Conservation (phyloP, 768 basidiomycete species). For the Tulasnella sp. region DNA sequence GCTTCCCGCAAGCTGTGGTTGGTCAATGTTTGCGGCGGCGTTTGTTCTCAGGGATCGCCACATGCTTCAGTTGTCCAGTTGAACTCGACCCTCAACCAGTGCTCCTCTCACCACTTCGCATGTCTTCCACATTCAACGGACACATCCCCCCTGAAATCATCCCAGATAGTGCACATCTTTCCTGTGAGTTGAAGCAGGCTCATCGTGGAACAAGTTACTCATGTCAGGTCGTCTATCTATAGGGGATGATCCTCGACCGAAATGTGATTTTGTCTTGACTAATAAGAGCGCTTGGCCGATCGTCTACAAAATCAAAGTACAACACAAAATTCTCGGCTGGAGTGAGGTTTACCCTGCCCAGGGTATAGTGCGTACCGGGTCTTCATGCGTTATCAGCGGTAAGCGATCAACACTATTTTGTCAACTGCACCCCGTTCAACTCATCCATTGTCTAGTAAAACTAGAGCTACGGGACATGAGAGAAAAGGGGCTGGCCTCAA, state of each 20-base stretch:
- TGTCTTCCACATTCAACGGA: not conserved
- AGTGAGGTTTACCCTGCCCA: not conserved
- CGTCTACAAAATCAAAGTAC: not conserved
- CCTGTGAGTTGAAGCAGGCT: not conserved
- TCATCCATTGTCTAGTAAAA: not conserved
- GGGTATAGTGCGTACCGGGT: not conserved
- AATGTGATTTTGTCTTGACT: not conserved
- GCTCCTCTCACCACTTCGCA: not conserved
- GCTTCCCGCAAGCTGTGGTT: not conserved
- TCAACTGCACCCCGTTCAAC: not conserved
- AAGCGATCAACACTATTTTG: not conserved
- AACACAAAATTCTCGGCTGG: not conserved
- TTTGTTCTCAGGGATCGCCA: not conserved
- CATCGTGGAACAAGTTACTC: not conserved
- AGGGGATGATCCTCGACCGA: not conserved
- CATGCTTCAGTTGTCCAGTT: not conserved
- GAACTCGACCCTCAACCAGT: not conserved
- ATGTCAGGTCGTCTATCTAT: not conserved
- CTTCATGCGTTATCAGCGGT: not conserved
- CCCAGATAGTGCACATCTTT: not conserved
- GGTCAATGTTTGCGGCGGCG: not conserved
- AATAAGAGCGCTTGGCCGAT: not conserved
- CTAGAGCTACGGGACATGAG: not conserved
- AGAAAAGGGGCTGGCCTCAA: not conserved
- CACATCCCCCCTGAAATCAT: not conserved